These are phyloP conservation scores for Botrytis aclada DNA, from an alignment of 2,329 filamentous ascomycete genomes.

Conservation along the genomic window DNA sequence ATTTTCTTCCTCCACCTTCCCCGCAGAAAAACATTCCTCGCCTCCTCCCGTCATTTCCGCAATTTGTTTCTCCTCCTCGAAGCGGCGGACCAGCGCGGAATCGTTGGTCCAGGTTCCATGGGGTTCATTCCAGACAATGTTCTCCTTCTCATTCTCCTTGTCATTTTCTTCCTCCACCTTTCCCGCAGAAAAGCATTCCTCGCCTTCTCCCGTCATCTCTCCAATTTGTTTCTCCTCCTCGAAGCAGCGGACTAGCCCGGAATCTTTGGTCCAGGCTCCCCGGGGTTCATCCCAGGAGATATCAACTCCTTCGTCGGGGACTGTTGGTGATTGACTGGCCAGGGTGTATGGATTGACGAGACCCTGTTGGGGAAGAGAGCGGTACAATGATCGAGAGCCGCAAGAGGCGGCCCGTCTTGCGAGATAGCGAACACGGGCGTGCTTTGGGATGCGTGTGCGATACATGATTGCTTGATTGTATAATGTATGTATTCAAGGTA, in stretches of 20 bases:
- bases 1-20: accelerated
- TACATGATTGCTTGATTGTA: neutral
- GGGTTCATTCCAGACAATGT: too few relatives aligned
- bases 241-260: too few relatives aligned
- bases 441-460: neutral
- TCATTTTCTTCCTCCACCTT: too few relatives aligned
- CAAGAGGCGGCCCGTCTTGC: neutral
- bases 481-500: neutral
- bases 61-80: neutral
- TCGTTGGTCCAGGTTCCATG: too few relatives aligned
- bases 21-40: neutral
- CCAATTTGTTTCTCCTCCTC: too few relatives aligned
- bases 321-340: neutral
- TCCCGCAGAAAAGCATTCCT: too few relatives aligned
- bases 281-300: too few relatives aligned
- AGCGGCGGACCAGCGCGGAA: neutral
- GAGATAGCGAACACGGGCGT: neutral
- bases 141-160: too few relatives aligned
- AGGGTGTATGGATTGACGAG: neutral
- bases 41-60: neutral
- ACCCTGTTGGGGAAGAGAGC: neutral
- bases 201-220: too few relatives aligned
- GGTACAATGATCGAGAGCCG: neutral
- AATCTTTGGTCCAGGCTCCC: too few relatives aligned
- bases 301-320: too few relatives aligned